Percentiles rank a stretch among this genome's conserved stretches.
phyloP scores from a whole-genome alignment of 2,329 filamentous ascomycete species.

The Endocalyx cinctus region DNA sequence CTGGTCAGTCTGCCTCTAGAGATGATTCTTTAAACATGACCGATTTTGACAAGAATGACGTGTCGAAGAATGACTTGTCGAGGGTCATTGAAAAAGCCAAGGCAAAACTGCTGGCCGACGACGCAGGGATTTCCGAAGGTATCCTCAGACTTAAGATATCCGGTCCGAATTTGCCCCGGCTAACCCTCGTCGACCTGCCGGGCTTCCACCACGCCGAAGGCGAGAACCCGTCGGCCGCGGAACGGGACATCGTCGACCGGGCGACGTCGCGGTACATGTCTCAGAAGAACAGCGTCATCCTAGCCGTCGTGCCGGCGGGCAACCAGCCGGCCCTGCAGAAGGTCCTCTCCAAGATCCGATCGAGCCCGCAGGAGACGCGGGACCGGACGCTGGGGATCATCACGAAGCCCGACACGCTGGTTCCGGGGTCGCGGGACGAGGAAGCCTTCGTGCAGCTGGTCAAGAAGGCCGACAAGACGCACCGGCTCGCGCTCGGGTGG shows the following conservation, averaged over 20 bases:
- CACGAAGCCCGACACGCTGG: constrained; percentile 49
- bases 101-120: constrained; percentile 35
- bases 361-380: constrained; percentile 36
- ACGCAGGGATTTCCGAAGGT: constrained; percentile 37
- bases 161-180: constrained; percentile 37
- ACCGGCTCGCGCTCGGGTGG: constrained; percentile 42
- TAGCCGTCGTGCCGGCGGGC: constrained; percentile 48
- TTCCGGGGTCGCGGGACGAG: constrained; percentile 34
- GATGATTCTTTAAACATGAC: constrained; percentile 27
- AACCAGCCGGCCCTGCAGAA: constrained; percentile 47
- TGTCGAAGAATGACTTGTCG: constrained; percentile 40
- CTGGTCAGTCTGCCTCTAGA: no score
- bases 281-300: constrained; percentile 53
- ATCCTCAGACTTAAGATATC: constrained; percentile 42
- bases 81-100: constrained; percentile 49
- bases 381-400: constrained; percentile 52
- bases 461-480: constrained; percentile 24
- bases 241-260: constrained; percentile 27
- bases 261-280: constrained; percentile 50
- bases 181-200: constrained; percentile 53
- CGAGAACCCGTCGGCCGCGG: constrained; percentile 26
- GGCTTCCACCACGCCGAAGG: constrained; percentile 35
- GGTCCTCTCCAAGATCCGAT: constrained; percentile 41
- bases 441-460: constrained; percentile 29
- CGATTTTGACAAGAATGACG: constrained; percentile 30